These are phyloP conservation scores for Fomitopsis pinicola DNA, from an alignment of 1,284 basidiomycete genomes.

Conservation along the genomic window DNA sequence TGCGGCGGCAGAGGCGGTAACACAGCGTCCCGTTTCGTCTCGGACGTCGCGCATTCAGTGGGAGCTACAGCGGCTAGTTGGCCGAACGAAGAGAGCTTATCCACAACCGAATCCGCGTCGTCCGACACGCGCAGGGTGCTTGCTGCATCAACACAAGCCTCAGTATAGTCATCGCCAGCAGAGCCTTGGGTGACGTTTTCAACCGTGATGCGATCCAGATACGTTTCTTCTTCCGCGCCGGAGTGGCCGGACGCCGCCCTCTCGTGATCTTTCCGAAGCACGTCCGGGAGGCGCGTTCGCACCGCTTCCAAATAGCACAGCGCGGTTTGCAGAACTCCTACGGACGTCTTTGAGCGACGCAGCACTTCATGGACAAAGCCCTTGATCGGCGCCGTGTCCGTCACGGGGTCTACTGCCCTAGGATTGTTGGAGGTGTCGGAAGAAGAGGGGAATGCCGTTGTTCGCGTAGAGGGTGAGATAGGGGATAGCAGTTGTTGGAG, in stretches of 20 bases:
- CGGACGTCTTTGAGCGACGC: slow-evolving; percentile 70
- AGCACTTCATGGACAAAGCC: slow-evolving; percentile 76
- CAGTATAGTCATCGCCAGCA: no score
- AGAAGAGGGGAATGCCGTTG: slow-evolving; percentile 22
- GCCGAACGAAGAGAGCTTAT: background rate
- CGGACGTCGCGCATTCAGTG: background rate
- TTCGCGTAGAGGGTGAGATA: slow-evolving; percentile 34
- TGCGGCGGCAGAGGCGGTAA: slow-evolving; percentile 45
- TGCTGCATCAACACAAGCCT: background rate
- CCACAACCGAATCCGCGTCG: background rate
- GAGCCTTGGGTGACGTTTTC: background rate
- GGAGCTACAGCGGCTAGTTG: background rate
- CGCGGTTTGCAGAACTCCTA: slow-evolving; percentile 70
- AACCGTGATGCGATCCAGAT: background rate
- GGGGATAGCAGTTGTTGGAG: slow-evolving; percentile 44
- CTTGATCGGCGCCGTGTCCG: slow-evolving; percentile 52
- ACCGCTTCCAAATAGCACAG: slow-evolving; percentile 77
- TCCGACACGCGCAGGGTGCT: background rate
- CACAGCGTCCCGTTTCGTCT: slow-evolving; percentile 14
- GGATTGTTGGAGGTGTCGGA: no score
- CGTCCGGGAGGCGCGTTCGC: slow-evolving; percentile 57
- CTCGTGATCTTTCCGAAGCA: slow-evolving; percentile 46
- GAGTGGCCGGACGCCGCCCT: slow-evolving; percentile 28
- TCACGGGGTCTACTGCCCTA: slow-evolving; percentile 13
- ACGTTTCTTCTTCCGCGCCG: slow-evolving; percentile 37